Conservation (phyloP, 495 filamentous ascomycete species). For the Alectoria sarmentosa region DNA sequence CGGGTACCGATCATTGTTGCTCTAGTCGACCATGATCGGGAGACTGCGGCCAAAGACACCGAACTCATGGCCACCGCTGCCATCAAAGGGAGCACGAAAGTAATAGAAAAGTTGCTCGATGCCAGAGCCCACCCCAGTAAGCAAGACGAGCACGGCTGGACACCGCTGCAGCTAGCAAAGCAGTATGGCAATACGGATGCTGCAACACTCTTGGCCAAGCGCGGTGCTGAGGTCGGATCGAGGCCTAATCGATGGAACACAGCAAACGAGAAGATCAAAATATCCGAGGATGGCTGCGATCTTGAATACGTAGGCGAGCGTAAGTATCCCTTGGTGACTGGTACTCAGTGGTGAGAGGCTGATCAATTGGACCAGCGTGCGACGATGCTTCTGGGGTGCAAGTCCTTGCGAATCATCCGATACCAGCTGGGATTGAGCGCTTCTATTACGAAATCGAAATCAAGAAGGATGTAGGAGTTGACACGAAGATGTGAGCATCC, state of each 20-base stretch:
- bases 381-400: background rate
- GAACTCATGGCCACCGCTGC: slow-evolving; percentile 8
- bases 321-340: background rate
- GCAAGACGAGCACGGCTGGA: slow-evolving; percentile 12
- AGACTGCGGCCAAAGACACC: background rate
- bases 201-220: slow-evolving; percentile 1
- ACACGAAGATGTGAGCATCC: background rate
- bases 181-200: slow-evolving; percentile 11
- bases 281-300: slow-evolving; percentile 4
- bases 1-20: background rate
- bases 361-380: background rate
- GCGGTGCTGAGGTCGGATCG: slow-evolving; percentile 8
- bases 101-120: slow-evolving; percentile 9
- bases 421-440: slow-evolving; percentile 1
- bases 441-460: background rate
- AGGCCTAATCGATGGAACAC: slow-evolving; percentile 2
- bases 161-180: slow-evolving; percentile 6
- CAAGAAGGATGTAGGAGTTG: background rate
- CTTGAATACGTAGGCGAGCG: slow-evolving; percentile 9
- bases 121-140: slow-evolving; percentile 3
- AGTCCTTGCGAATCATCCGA: background rate
- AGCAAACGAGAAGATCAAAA: background rate
- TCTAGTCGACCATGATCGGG: slow-evolving; percentile 1
- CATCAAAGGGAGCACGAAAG: slow-evolving; percentile 10
- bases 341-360: background rate